These are phyloP conservation scores for Suillus paluster DNA, from an alignment of 768 basidiomycete genomes.

Conservation along the genomic window DNA sequence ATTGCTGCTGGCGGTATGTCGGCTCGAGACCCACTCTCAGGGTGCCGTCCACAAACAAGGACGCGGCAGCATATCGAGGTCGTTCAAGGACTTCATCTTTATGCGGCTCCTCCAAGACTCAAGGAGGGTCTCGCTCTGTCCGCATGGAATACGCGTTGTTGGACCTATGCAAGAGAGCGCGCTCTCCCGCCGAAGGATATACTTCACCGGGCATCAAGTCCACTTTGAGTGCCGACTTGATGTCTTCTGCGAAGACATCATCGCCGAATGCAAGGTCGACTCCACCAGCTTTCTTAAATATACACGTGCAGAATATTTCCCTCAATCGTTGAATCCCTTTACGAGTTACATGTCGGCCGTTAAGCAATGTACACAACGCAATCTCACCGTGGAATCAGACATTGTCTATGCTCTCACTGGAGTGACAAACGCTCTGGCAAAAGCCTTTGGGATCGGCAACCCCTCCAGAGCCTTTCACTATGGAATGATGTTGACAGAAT, in stretches of 20 bases:
- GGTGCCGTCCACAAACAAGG: slow-evolving; percentile 17
- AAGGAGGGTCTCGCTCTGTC: slow-evolving; percentile 13
- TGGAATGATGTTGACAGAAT: slow-evolving; percentile 7
- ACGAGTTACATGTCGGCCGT: background rate
- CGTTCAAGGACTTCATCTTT: slow-evolving; percentile 25
- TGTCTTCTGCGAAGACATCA: slow-evolving; percentile 28
- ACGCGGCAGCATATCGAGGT: slow-evolving; percentile 20
- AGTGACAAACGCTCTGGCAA: slow-evolving; percentile 2
- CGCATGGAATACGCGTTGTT: slow-evolving; percentile 24
- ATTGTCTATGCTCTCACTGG: background rate
- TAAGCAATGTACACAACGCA: background rate
- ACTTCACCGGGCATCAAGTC: slow-evolving; percentile 25
- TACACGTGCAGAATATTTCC: slow-evolving; percentile 1
- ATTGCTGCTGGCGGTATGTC: slow-evolving; percentile 20
- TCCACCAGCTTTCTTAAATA: background rate
- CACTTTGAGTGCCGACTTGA: slow-evolving; percentile 26
- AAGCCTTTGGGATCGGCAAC: background rate
- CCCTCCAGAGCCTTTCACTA: background rate
- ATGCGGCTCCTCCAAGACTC: slow-evolving; percentile 21
- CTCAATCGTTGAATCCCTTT: background rate
- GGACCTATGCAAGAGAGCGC: slow-evolving; percentile 27
- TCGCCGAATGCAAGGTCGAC: slow-evolving; percentile 18
- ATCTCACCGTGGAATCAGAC: background rate
- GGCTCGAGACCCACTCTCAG: slow-evolving; percentile 18
- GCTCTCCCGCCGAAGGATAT: slow-evolving; percentile 25